Percentiles rank a stretch among this genome's conserved stretches.
These are phyloP conservation scores for Paramecium caudatum DNA, from an alignment of 73 alveolate species.

Conservation along the genomic window DNA sequence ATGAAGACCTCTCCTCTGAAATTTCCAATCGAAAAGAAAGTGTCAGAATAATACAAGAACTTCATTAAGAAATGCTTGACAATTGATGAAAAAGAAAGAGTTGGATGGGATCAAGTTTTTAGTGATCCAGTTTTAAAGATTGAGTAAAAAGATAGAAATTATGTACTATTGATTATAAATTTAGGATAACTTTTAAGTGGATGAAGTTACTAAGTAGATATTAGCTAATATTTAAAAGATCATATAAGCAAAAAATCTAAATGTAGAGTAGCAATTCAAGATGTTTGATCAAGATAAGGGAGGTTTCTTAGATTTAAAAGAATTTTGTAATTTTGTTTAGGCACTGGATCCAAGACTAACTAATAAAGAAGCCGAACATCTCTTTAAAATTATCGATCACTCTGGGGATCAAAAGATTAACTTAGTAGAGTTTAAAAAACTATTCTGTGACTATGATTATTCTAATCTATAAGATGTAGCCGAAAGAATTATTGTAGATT, in stretches of 20 bases:
- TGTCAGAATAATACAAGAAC: conserved; percentile 65
- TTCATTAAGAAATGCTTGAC: conserved; percentile 71
- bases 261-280: conserved; percentile 22
- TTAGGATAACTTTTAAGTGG: conserved; percentile 41
- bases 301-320: conserved; percentile 31
- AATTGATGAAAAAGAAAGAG: conserved; percentile 59
- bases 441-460: conserved; percentile 70
- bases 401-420: neutral
- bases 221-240: conserved; percentile 27
- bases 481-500: conserved; percentile 64
- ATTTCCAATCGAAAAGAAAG: conserved; percentile 44
- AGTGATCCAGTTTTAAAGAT: neutral
- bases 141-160: neutral
- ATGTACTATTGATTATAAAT: neutral
- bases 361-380: conserved; percentile 18
- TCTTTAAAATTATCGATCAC: conserved; percentile 20
- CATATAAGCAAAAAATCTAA: conserved; percentile 16
- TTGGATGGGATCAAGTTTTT: conserved; percentile 74
- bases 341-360: conserved; percentile 30
- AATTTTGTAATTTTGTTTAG: conserved; percentile 11
- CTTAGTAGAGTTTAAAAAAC: conserved; percentile 60
- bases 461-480: conserved; percentile 72
- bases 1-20: conserved; percentile 40
- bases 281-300: conserved; percentile 57
- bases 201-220: neutral